phyloP scores from a whole-genome alignment of 176 grass and related monocot species.

The Dendrocalamus sinicus region DNA sequence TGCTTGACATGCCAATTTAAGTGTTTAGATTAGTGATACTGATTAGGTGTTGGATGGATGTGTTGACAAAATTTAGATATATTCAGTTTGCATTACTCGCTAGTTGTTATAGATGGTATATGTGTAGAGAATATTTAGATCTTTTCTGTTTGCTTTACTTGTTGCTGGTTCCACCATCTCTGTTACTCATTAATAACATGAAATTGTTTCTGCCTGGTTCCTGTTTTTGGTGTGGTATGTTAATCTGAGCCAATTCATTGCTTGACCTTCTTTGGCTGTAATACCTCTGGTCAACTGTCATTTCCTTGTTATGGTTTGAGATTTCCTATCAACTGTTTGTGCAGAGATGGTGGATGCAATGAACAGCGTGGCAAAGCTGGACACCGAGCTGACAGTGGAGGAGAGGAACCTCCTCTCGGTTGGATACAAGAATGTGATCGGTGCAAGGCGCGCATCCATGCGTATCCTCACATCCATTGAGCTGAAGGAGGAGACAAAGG shows the following conservation, averaged over 20 bases:
- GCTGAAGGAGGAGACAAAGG: slow-evolving; percentile 61
- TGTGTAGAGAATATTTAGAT: background rate
- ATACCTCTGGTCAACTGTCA: background rate
- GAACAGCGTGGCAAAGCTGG: slow-evolving; percentile 61
- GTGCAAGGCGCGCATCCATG: slow-evolving; percentile 55
- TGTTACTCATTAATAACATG: background rate
- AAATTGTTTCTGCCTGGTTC: background rate
- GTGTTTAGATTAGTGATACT: background rate
- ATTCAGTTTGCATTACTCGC: background rate
- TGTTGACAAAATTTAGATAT: background rate
- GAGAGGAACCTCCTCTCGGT: slow-evolving; percentile 72
- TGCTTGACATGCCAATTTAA: background rate
- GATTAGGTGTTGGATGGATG: background rate
- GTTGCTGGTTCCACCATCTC: background rate
- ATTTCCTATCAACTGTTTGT: background rate
- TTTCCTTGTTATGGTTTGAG: background rate
- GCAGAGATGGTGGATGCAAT: slow-evolving; percentile 75
- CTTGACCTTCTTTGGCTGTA: background rate
- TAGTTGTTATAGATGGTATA: background rate
- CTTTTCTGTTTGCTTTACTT: background rate
- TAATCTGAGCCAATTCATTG: background rate
- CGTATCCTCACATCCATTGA: slow-evolving; percentile 57
- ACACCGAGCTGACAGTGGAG: slow-evolving; percentile 56
- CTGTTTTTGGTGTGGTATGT: background rate
- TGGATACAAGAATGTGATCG: slow-evolving; percentile 71